Evolutionary conservation across 2,329 filamentous ascomycete genomes (phyloP).

Genomic region (Apiospora hydei): DNA sequence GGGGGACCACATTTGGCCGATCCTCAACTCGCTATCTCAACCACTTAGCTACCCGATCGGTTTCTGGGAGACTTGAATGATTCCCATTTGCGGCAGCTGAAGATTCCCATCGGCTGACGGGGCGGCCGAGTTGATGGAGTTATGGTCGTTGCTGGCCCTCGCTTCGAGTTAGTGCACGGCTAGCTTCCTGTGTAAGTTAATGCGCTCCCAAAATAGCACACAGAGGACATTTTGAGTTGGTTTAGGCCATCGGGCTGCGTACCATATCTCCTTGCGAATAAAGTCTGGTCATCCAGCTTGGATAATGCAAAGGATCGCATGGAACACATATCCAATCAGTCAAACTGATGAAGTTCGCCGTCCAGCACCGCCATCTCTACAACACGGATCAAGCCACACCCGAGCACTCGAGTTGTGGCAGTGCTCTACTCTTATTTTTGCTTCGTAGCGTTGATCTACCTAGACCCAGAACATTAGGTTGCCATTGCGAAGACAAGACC

Average conservation of each 20-base stretch:
- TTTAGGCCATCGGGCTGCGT: not conserved
- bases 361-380: not conserved
- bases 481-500: not conserved
- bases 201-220: not conserved
- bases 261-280: not conserved
- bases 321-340: not conserved
- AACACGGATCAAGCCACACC: slow-evolving; percentile 13
- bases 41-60: not conserved
- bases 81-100: not conserved
- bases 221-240: not conserved
- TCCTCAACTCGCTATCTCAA: not conserved
- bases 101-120: not conserved
- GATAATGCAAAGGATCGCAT: not conserved
- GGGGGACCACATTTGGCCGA: not conserved
- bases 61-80: not conserved
- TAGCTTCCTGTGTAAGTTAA: not conserved
- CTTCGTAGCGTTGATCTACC: not conserved
- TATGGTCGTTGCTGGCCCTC: not conserved
- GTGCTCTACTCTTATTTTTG: not conserved
- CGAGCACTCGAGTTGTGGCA: not conserved
- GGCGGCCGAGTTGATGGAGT: not conserved
- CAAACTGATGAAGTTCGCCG: not conserved
- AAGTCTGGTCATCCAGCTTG: not conserved
- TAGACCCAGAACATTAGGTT: not conserved
- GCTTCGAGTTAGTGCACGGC: not conserved